A percentile compares a stretch with the other conserved stretches of the same genome.
Evolutionary conservation across 441 rosid genomes (phyloP).

Genomic region (Pelargonium citronellum): DNA sequence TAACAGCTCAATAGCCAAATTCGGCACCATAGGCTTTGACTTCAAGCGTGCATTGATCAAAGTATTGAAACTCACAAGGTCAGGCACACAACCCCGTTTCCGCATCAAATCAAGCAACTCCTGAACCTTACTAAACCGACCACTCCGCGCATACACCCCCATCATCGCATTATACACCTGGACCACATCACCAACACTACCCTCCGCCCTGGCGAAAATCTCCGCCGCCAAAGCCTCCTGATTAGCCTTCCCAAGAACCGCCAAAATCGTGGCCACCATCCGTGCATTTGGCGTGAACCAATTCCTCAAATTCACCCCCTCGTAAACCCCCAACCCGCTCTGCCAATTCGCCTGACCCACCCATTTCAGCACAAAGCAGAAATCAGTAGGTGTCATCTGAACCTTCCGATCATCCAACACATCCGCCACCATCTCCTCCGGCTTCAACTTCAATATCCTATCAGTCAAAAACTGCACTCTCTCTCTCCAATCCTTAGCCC

Average conservation of each 20-base stretch:
- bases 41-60: constrained; percentile 78
- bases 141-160: constrained; percentile 81
- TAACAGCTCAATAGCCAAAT: constrained; percentile 55
- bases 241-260: constrained; percentile 74
- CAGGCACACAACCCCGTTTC: constrained; percentile 72
- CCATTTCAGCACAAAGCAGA: constrained; percentile 73
- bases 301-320: constrained; percentile 80
- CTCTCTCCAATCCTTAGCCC: constrained; percentile 88
- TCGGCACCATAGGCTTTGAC: constrained; percentile 48
- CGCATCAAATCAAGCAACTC: constrained; percentile 72
- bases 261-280: constrained; percentile 76
- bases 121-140: constrained; percentile 58
- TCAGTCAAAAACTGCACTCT: constrained; percentile 63
- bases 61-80: constrained; percentile 88
- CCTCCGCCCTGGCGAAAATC: constrained; percentile 57
- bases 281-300: constrained; percentile 83
- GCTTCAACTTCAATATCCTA: constrained; percentile 47
- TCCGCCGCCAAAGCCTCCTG: constrained; percentile 73
- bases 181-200: constrained; percentile 55
- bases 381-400: constrained; percentile 92
- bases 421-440: constrained; percentile 70
- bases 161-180: constrained; percentile 94
- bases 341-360: constrained; percentile 84
- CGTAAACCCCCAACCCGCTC: constrained; percentile 83
- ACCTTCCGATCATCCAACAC: constrained; percentile 64